Base-by-base conservation (phyloP, 305 asterid genomes). In the Caryopteris hybrid region DNA sequence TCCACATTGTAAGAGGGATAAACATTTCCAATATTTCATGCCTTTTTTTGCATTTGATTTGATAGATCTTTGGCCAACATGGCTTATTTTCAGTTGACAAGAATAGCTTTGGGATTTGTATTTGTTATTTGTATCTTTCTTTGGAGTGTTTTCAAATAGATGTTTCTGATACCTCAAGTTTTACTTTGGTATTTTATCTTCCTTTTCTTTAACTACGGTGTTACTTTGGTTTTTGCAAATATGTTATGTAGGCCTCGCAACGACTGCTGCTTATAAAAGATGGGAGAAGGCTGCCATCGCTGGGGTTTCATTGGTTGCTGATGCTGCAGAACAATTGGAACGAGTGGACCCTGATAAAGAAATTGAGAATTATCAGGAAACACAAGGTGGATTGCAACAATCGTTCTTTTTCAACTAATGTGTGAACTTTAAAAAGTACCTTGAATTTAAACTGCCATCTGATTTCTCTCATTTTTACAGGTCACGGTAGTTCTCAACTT, bases 251-350 rank as follows among this genome's bases (percentile, higher is more conserved):
- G 95, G 86, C 72, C 78, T 79, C 71, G 85, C 76, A 65, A 81
- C 97, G 41, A 62, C 86, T 71, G 87, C 97, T 79, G 98, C 99
- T 23, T 94, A 87, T 76, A 91, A 85, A 83, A 86, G 86, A 81
- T 94, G 98, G 99, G 99, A 94, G 88, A 91, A 89, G 72, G 99
- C 99, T 81, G 99, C 99, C 65, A 89, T 91, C 73, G 98, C 98
- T 66, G 99, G 98, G 73, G 98, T 94, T 61, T 94, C 99, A 22
- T 81, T 94, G 84, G 99, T 94, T 69, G 99, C 99, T 74, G 98
- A 88, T 84, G 99, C 99, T 74, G 99, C 99, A 23, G 99, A 89
- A 78, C 98, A 91, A 77, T 81, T 94, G 86, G 99, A 94, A 77
- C 81, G 96, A 61, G 83, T 87, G 68, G 68, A 81, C 75, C 80